Conservation (phyloP, 2,329 filamentous ascomycete species). For the Plenodomus tracheiphilus region DNA sequence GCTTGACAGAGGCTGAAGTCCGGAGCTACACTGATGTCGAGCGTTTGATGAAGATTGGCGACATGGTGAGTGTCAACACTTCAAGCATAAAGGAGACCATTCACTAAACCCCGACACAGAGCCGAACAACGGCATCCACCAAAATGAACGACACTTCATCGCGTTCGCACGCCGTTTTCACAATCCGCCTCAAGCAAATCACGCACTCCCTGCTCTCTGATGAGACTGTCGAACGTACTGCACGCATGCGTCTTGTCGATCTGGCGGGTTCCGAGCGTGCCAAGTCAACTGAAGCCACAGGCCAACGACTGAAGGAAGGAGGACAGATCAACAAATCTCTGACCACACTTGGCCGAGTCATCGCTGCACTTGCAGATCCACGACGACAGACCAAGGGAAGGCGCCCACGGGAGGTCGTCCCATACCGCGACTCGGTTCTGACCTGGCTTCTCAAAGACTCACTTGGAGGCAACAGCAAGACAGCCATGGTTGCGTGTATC, state of each 20-base stretch:
- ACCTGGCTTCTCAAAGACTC: slow-evolving; percentile 94
- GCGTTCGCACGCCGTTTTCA: slow-evolving; percentile 95
- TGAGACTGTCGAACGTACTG: slow-evolving; percentile 92
- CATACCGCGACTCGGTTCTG: slow-evolving; percentile 85
- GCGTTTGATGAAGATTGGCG: slow-evolving; percentile 86
- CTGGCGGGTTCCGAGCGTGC: slow-evolving; percentile 93
- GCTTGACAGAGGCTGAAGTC: slow-evolving; percentile 90
- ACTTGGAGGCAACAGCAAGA: slow-evolving; percentile 94
- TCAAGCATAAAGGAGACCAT: not conserved
- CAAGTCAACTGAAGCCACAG: slow-evolving; percentile 93
- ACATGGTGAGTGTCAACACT: slow-evolving; percentile 53
- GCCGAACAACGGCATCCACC: slow-evolving; percentile 86
- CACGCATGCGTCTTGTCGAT: slow-evolving; percentile 92
- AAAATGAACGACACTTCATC: slow-evolving; percentile 99
- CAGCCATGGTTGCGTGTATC: slow-evolving; percentile 98
- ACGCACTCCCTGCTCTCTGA: slow-evolving; percentile 97
- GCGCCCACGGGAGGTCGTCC: slow-evolving; percentile 68
- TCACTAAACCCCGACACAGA: slow-evolving; percentile 46
- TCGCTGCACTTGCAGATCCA: slow-evolving; percentile 80
- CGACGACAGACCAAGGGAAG: slow-evolving; percentile 54
- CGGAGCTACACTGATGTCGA: slow-evolving; percentile 85
- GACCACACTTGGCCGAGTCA: slow-evolving; percentile 92
- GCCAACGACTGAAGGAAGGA: slow-evolving; percentile 85
- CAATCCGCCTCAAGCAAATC: slow-evolving; percentile 96
- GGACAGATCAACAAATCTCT: slow-evolving; percentile 99